A percentile compares a stretch with the other conserved stretches of the same genome.
Evolutionary conservation across 306 rosid species (phyloP).

Genomic region (Hylodesmum podocarpum): DNA sequence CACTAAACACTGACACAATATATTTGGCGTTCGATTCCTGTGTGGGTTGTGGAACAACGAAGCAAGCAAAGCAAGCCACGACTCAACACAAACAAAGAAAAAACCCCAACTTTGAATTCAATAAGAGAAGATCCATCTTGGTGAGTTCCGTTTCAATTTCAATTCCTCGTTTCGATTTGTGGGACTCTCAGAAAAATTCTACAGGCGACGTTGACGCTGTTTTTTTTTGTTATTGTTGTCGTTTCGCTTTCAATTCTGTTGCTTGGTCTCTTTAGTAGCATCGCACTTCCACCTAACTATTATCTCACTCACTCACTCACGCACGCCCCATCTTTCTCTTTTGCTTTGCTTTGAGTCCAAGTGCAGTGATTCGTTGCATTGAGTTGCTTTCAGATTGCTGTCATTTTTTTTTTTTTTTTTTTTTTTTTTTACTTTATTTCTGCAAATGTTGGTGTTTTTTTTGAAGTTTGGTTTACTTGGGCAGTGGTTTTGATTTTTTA

Average conservation of each 20-base stretch:
- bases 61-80: neutral
- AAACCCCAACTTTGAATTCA: neutral
- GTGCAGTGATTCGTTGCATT: slow-evolving; percentile 48
- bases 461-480: slow-evolving; percentile 1
- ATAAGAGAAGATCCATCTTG: neutral
- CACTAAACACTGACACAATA: neutral
- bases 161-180: slow-evolving; percentile 28
- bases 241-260: slow-evolving; percentile 57
- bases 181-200: slow-evolving; percentile 5
- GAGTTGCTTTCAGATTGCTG: neutral
- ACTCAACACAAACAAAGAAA: neutral
- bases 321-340: slow-evolving; percentile 8
- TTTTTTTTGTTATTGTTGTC: slow-evolving; percentile 25
- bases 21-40: neutral
- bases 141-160: slow-evolving; percentile 51
- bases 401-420: neutral
- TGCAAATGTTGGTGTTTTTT: neutral
- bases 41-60: neutral
- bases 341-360: slow-evolving; percentile 71
- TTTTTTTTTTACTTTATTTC: neutral
- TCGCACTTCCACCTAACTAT: slow-evolving; percentile 50
- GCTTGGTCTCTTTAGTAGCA: slow-evolving; percentile 56
- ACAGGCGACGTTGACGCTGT: neutral
- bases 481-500: neutral
- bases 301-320: neutral